These are phyloP conservation scores for Globisporangium lucens DNA, from an alignment of 352 stramenopile genomes.

Conservation along the genomic window DNA sequence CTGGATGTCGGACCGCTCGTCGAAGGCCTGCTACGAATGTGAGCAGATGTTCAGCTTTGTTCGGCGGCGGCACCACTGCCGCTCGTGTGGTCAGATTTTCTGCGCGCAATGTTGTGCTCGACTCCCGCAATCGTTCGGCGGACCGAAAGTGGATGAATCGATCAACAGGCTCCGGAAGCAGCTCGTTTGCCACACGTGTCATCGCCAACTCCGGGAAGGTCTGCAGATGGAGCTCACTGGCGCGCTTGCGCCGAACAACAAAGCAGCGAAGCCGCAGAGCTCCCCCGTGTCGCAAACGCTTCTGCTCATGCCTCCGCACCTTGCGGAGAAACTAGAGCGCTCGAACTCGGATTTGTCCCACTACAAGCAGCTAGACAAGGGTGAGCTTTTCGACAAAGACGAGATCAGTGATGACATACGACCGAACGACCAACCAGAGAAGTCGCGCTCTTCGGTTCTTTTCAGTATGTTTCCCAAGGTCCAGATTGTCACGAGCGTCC, in stretches of 20 bases:
- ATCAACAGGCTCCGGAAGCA: constrained; percentile 77
- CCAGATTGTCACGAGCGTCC: constrained; percentile 75
- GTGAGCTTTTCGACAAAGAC: constrained; percentile 74
- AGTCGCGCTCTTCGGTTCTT: constrained; percentile 43
- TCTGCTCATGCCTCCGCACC: constrained; percentile 74
- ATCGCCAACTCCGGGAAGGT: constrained; percentile 77
- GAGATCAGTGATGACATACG: constrained; percentile 72
- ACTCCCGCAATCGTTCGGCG: constrained; percentile 75
- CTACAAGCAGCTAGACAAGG: constrained; percentile 62
- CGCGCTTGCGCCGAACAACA: constrained; percentile 29
- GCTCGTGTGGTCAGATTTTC: constrained; percentile 85
- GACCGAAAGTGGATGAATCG: constrained; percentile 71
- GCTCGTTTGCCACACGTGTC: constrained; percentile 82
- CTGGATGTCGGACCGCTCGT: constrained; percentile 88
- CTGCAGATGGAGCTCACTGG: constrained; percentile 70
- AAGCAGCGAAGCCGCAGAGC: constrained; percentile 23
- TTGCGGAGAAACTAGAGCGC: constrained; percentile 61
- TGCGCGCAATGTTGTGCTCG: constrained; percentile 78
- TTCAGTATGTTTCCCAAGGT: constrained; percentile 88
- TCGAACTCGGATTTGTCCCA: constrained; percentile 56
- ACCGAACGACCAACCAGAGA: constrained; percentile 54
- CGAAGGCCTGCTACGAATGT: constrained; percentile 82
- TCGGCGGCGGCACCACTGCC: constrained; percentile 73
- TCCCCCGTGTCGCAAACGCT: constrained; percentile 50
- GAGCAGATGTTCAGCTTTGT: constrained; percentile 85